A percentile compares a stretch with the other conserved stretches of the same genome.
Conservation (phyloP, 2,329 filamentous ascomycete genomes). For the Trichoderma brevicompactum region DNA sequence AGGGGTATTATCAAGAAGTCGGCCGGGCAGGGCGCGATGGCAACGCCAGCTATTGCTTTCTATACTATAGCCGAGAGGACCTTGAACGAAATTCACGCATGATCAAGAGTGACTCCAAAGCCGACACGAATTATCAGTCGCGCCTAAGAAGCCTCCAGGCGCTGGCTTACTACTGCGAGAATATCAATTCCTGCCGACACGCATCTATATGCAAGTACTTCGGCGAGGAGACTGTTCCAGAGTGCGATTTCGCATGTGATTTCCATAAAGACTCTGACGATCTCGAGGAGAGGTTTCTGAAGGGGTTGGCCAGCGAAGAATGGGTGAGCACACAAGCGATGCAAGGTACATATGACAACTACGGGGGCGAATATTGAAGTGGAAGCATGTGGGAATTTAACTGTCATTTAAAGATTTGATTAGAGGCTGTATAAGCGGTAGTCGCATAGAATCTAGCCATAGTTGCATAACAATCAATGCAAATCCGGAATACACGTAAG, state of each 20-base stretch:
- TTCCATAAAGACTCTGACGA: conserved; percentile 71
- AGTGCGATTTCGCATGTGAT: conserved; percentile 77
- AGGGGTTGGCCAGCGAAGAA: conserved; percentile 62
- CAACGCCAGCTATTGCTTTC: conserved; percentile 81
- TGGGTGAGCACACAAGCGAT: conserved; percentile 67
- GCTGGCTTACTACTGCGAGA: conserved; percentile 82
- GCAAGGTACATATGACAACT: conserved; percentile 59
- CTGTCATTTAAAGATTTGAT: not conserved
- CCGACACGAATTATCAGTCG: conserved; percentile 55
- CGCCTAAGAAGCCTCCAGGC: conserved; percentile 67
- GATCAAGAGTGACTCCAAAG: conserved; percentile 52
- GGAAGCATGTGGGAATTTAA: not conserved
- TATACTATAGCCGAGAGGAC: conserved; percentile 91
- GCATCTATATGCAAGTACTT: conserved; percentile 76
- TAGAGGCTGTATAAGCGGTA: not conserved
- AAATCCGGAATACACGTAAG: no score
- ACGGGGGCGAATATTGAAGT: conserved; percentile 47
- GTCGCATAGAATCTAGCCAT: not conserved
- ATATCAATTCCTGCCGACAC: conserved; percentile 74
- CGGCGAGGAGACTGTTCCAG: conserved; percentile 63
- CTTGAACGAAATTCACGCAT: conserved; percentile 71
- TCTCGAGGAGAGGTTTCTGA: conserved; percentile 61
- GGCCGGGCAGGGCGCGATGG: conserved; percentile 89
- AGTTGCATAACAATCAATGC: not conserved
- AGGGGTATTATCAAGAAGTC: conserved; percentile 95